These are phyloP conservation scores for Leccinum arenicola DNA, from an alignment of 768 basidiomycete genomes.

Conservation along the genomic window DNA sequence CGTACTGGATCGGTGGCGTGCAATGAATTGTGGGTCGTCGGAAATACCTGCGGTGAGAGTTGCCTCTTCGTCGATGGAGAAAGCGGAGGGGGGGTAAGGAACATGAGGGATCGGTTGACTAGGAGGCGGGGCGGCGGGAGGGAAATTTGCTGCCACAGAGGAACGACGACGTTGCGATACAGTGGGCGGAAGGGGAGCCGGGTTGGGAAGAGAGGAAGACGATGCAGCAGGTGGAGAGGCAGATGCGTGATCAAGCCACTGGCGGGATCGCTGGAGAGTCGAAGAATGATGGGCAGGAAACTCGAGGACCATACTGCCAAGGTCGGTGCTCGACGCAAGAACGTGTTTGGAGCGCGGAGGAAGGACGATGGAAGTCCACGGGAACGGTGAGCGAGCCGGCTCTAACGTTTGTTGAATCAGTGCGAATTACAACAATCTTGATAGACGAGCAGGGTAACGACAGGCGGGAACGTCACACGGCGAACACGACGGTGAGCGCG, in stretches of 20 bases:
- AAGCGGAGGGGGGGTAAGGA: slow-evolving; percentile 36
- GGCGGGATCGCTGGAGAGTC: slow-evolving; percentile 31
- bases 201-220: slow-evolving; percentile 31
- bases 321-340: neutral
- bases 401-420: slow-evolving; percentile 11
- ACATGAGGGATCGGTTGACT: slow-evolving; percentile 71
- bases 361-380: neutral
- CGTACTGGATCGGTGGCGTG: slow-evolving; percentile 37
- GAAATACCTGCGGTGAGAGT: slow-evolving; percentile 21
- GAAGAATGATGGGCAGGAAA: slow-evolving; percentile 28
- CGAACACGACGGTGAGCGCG: slow-evolving; percentile 7
- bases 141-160: slow-evolving; percentile 59
- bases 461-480: slow-evolving; percentile 8
- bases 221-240: slow-evolving; percentile 25
- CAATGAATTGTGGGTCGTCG: slow-evolving; percentile 29
- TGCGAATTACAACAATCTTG: slow-evolving; percentile 17
- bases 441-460: slow-evolving; percentile 1
- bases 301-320: slow-evolving; percentile 30
- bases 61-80: slow-evolving; percentile 19
- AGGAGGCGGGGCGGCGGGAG: slow-evolving; percentile 71
- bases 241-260: slow-evolving; percentile 31
- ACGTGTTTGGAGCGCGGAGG: neutral
- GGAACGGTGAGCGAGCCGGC: slow-evolving; percentile 6
- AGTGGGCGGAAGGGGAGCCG: slow-evolving; percentile 31
- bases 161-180: slow-evolving; percentile 60